Percentiles rank a stretch among this genome's conserved stretches.
These are phyloP conservation scores for Gaillardinia entomophila DNA, from an alignment of 805 yeast genomes.

Conservation along the genomic window DNA sequence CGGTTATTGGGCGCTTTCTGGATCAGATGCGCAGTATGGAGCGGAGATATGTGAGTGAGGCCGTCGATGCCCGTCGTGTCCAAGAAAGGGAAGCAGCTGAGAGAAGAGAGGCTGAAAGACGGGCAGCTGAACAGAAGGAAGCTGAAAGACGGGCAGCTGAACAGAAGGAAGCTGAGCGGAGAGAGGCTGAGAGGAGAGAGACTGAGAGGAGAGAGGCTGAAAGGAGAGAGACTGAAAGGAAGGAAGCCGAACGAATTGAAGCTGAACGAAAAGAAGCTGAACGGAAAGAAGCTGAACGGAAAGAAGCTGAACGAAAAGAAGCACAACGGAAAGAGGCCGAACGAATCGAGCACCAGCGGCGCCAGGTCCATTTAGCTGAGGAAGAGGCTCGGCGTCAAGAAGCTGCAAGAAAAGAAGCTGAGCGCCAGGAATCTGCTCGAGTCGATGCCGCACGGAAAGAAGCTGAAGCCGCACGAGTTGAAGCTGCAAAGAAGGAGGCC, in stretches of 20 bases:
- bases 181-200: slow-evolving; percentile 1
- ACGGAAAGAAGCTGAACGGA: not conserved
- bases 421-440: too few species aligned
- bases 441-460: too few species aligned
- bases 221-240: slow-evolving; percentile 1
- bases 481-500: too few species aligned
- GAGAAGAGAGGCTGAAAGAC: slow-evolving; percentile 3
- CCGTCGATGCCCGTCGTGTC: too few species aligned
- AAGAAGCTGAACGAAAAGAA: slow-evolving; percentile 1
- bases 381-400: too few species aligned
- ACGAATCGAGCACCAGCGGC: too few species aligned
- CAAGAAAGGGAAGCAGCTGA: slow-evolving; percentile 1
- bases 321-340: not conserved
- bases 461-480: too few species aligned
- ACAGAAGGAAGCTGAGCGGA: slow-evolving; percentile 3
- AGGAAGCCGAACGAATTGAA: slow-evolving; percentile 1
- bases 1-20: too few species aligned
- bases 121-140: slow-evolving; percentile 5
- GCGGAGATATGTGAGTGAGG: too few species aligned
- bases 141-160: slow-evolving; percentile 4
- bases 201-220: slow-evolving; percentile 2
- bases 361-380: too few species aligned
- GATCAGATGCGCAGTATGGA: too few species aligned
- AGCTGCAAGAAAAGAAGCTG: too few species aligned
- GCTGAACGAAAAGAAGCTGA: slow-evolving; percentile 1